Conservation (phyloP, 2,329 filamentous ascomycete genomes). For the Aspergillus novofumigatus region DNA sequence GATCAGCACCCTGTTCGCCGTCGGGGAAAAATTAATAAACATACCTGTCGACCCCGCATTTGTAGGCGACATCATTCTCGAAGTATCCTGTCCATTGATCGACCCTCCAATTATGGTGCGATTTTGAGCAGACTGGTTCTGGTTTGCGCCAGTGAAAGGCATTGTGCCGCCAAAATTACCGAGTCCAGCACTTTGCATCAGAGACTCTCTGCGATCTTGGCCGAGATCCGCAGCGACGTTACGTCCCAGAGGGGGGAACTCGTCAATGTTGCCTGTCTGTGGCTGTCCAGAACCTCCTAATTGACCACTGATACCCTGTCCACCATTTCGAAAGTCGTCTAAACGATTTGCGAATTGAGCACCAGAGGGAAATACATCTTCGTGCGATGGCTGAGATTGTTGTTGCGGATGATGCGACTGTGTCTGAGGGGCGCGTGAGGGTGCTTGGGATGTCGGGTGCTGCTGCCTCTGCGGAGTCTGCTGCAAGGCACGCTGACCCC, state of each 20-base stretch:
- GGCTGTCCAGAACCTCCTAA: slow-evolving; percentile 48
- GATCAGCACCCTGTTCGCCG: slow-evolving; percentile 11
- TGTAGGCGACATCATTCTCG: slow-evolving; percentile 35
- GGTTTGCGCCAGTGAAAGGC: slow-evolving; percentile 41
- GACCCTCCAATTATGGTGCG: slow-evolving; percentile 28
- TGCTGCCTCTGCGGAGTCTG: slow-evolving; percentile 53
- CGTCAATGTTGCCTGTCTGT: slow-evolving; percentile 55
- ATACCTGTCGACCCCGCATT: slow-evolving; percentile 26
- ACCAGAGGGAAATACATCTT: slow-evolving; percentile 44
- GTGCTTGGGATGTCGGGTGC: slow-evolving; percentile 40
- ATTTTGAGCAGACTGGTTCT: slow-evolving; percentile 34
- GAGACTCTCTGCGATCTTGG: slow-evolving; percentile 47
- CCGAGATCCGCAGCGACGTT: slow-evolving; percentile 48
- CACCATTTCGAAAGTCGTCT: slow-evolving; percentile 56
- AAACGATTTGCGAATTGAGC: slow-evolving; percentile 49
- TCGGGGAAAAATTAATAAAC: slow-evolving; percentile 4
- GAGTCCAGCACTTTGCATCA: slow-evolving; percentile 49
- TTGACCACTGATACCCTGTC: slow-evolving; percentile 51
- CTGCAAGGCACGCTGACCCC: slow-evolving; percentile 52
- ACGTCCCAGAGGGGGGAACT: slow-evolving; percentile 58
- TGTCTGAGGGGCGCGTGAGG: slow-evolving; percentile 38
- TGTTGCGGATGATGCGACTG: slow-evolving; percentile 39
- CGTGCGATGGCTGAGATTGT: slow-evolving; percentile 45
- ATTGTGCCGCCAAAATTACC: slow-evolving; percentile 38
- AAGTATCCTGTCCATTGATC: slow-evolving; percentile 36